A percentile compares a stretch with the other conserved stretches of the same genome.
Conservation (phyloP, 2,329 filamentous ascomycete species). For the Neofusicoccum ribis region DNA sequence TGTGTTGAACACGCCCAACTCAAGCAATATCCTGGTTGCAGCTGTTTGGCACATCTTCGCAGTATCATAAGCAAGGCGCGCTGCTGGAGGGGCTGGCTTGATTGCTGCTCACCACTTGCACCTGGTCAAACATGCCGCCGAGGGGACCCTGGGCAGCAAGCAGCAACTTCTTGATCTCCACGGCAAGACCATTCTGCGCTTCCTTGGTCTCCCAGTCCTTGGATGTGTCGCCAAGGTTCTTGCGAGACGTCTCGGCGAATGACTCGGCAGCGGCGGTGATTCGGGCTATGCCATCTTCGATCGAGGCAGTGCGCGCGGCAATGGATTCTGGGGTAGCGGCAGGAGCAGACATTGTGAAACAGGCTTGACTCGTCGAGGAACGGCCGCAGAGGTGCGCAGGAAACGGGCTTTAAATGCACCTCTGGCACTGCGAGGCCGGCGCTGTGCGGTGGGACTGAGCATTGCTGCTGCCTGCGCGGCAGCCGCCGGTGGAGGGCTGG, state of each 20-base stretch:
- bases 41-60: constrained; percentile 4
- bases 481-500: too few species aligned
- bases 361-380: neutral
- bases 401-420: neutral
- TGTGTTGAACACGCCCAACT: constrained; percentile 11
- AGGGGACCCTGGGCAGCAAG: constrained; percentile 4
- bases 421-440: neutral
- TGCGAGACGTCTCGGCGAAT: neutral
- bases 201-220: neutral
- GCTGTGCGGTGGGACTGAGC: too few species aligned
- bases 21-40: constrained; percentile 9
- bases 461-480: neutral
- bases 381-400: neutral
- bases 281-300: constrained; percentile 9
- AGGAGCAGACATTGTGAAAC: neutral
- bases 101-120: neutral
- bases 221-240: neutral
- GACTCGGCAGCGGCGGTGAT: constrained; percentile 2
- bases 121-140: constrained; percentile 1
- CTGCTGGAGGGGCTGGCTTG: neutral
- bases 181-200: neutral
- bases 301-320: constrained; percentile 10
- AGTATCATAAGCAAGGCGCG: neutral
- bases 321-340: constrained; percentile 8
- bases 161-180: constrained; percentile 9